Evolutionary conservation across 2,329 filamentous ascomycete species (phyloP), one percentile per base, ranked within the genome.

Genomic region (Fusarium udum): DNA sequence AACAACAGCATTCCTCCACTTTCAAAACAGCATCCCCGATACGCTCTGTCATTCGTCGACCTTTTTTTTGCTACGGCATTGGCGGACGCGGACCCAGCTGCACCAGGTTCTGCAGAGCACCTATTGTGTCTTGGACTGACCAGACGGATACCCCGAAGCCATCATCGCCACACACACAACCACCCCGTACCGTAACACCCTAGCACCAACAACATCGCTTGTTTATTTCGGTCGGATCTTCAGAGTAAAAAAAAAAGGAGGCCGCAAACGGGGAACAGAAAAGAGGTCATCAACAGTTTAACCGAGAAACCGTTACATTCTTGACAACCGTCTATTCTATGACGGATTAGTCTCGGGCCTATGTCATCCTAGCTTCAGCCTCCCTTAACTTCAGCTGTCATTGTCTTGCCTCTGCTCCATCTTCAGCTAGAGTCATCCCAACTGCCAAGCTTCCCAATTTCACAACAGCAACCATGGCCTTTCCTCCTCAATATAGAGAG

Each of bases 401-500:
- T 74, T 65, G 73, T 72, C 65, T 69, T 71, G 67, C 73, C 68
- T 75, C 75, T 74, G 67, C 71, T 76, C 64, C 69, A 71, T 76
- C 57, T 32, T 76, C 77, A 78, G 73, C 77, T 78, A 52, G 69
- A 71, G 69, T 69, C 63, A 57, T 67, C 24, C 51, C 64, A 71
- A 67, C 67, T 61, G 53, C 63, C 73, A 71, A 71, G 64, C 63
- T 69, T 28, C 36, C 51, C 24, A 40, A 40, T 55, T 55, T 55
- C 51, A 55, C 34, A 40, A 42, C 51, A 55, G 71, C 74, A 74
- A 59, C 66, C 67, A 84, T 84, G 83, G 82, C 81, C 52, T 82
- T 79, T 57, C 79, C 82, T 55, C 81, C 81, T 53, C 77, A 79
- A 62, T 82, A 79, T 67, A 78, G 82, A 75, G 82, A 83, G 73